A percentile compares a stretch with the other conserved stretches of the same genome.
These are phyloP conservation scores for Neoconidiobolus thromboides DNA, from an alignment of 371 early-diverging fungal genomes.

Conservation along the genomic window DNA sequence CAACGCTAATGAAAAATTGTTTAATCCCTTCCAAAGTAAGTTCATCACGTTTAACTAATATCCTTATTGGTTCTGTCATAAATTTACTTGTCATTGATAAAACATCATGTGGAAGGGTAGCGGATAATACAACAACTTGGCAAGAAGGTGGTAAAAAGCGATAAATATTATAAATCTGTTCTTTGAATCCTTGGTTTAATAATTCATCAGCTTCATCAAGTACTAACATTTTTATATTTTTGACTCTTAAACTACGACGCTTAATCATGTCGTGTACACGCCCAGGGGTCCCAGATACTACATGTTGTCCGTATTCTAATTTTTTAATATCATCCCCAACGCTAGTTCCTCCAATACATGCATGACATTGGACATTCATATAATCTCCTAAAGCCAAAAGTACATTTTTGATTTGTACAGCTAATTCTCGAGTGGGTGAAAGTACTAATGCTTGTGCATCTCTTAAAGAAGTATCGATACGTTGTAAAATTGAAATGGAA, in stretches of 20 bases:
- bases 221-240: constrained; percentile 88
- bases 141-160: constrained; percentile 76
- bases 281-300: constrained; percentile 99
- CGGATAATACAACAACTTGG: constrained; percentile 96
- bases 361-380: constrained; percentile 83
- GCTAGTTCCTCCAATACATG: constrained; percentile 95
- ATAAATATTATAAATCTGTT: constrained; percentile 97
- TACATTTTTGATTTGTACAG: constrained; percentile 89
- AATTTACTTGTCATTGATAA: constrained; percentile 94
- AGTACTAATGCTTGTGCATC: constrained; percentile 95
- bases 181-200: constrained; percentile 94
- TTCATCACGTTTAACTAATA: constrained; percentile 99
- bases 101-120: constrained; percentile 95
- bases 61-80: constrained; percentile 94
- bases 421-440: constrained; percentile 98
- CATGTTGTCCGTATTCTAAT: constrained; percentile 75
- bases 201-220: constrained; percentile 99
- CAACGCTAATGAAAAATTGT: constrained; percentile 97
- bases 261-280: constrained; percentile 98
- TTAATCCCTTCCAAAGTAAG: constrained; percentile 99
- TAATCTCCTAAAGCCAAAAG: constrained; percentile 84
- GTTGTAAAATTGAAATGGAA: constrained; percentile 92
- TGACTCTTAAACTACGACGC: constrained; percentile 65
- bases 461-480: constrained; percentile 60
- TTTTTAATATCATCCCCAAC: constrained; percentile 80